phyloP scores from a whole-genome alignment of 2,329 filamentous ascomycete species.

The Magnaporthales sp. region DNA sequence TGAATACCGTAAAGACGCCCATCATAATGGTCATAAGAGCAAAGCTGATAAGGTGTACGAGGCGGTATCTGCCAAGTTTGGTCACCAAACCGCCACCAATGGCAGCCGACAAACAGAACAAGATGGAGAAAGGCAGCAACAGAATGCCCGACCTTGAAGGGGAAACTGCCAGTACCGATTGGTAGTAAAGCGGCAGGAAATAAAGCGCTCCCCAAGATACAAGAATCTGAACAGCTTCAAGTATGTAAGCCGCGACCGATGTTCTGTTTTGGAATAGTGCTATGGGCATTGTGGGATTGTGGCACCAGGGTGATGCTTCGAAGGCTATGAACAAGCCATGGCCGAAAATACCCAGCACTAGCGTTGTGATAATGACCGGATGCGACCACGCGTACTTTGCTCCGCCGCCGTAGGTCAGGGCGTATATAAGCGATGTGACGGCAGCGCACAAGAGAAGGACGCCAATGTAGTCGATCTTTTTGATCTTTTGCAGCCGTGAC shows the following conservation, averaged over 20 bases:
- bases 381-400: neutral
- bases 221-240: constrained; percentile 28
- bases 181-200: constrained; percentile 37
- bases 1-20: constrained; percentile 27
- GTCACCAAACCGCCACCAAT: constrained; percentile 15
- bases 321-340: neutral
- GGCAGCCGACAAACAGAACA: constrained; percentile 1
- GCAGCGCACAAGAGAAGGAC: constrained; percentile 9
- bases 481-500: neutral
- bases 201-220: constrained; percentile 26
- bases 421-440: neutral
- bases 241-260: constrained; percentile 18
- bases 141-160: constrained; percentile 18
- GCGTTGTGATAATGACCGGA: neutral
- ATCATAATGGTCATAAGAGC: constrained; percentile 22
- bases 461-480: constrained; percentile 7
- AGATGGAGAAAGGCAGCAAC: constrained; percentile 10
- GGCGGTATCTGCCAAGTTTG: constrained; percentile 14
- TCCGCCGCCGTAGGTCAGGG: neutral
- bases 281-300: constrained; percentile 30
- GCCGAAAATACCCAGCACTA: neutral
- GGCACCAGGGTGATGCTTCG: constrained; percentile 4
- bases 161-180: constrained; percentile 21
- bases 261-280: constrained; percentile 37
- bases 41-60: constrained; percentile 16